Evolutionary conservation across 352 stramenopile genomes (phyloP).

Genomic region (Phytophthora chlamydospora): DNA sequence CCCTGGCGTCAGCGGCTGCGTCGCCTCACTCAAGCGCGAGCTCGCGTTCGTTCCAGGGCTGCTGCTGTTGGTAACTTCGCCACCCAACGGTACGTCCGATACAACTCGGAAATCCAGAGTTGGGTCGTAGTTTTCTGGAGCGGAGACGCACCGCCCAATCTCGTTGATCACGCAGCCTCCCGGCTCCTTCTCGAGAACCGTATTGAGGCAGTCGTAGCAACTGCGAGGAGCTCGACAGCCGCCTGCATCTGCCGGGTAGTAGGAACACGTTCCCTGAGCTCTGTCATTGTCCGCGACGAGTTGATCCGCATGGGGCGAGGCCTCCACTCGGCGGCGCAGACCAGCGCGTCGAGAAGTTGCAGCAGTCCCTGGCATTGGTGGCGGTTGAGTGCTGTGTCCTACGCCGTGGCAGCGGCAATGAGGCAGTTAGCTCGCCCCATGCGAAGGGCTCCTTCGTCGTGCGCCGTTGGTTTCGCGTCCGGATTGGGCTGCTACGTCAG

Average conservation of each 20-base stretch:
- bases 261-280: slow-evolving; percentile 34
- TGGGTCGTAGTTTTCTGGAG: slow-evolving; percentile 31
- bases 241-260: slow-evolving; percentile 30
- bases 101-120: slow-evolving; percentile 35
- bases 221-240: slow-evolving; percentile 38
- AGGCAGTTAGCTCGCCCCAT: background rate
- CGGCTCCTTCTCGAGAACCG: slow-evolving; percentile 23
- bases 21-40: background rate
- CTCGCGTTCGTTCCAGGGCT: background rate
- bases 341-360: slow-evolving; percentile 9
- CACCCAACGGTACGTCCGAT: slow-evolving; percentile 2
- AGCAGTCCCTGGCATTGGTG: slow-evolving; percentile 10
- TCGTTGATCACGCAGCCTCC: slow-evolving; percentile 41
- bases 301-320: background rate
- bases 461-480: slow-evolving; percentile 21
- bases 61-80: slow-evolving; percentile 7
- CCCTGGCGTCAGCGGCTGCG: background rate
- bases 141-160: slow-evolving; percentile 30
- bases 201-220: slow-evolving; percentile 54
- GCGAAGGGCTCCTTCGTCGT: slow-evolving; percentile 12
- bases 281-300: slow-evolving; percentile 2
- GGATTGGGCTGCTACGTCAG: slow-evolving; percentile 1
- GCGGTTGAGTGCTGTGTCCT: slow-evolving; percentile 12
- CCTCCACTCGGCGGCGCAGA: slow-evolving; percentile 14
- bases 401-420: slow-evolving; percentile 19